Evolutionary conservation across 805 yeast genomes (phyloP).

Genomic region (Kodamaea fukazawae): DNA sequence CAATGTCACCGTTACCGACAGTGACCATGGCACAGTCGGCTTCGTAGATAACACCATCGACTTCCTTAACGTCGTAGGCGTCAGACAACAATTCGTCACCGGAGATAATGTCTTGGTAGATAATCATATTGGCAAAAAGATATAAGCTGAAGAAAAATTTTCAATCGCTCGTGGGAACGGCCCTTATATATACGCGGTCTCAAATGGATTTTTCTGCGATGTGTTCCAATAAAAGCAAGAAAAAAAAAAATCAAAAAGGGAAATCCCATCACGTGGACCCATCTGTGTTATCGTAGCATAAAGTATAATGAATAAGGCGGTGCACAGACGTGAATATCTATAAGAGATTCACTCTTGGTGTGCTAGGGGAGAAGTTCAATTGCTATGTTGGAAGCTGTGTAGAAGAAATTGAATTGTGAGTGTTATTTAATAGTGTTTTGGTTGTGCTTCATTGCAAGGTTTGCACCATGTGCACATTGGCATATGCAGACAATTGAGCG

Average conservation of each 20-base stretch:
- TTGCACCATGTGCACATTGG: no score
- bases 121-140: conserved; percentile 32
- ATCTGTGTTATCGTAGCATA: no score
- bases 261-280: background rate
- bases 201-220: conserved; percentile 4
- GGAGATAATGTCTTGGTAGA: conserved; percentile 72
- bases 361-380: no score
- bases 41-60: conserved; percentile 91
- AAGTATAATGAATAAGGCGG: no score
- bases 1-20: conserved; percentile 88
- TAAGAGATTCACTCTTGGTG: no score
- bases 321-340: no score
- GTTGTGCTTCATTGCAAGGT: no score
- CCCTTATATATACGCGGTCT: conserved; percentile 1
- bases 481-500: no score
- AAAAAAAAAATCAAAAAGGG: conserved; percentile 3
- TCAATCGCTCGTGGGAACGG: conserved; percentile 5
- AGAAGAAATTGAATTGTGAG: no score
- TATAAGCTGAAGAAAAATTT: conserved; percentile 6
- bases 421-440: no score
- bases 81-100: conserved; percentile 96
- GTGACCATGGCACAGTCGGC: conserved; percentile 93
- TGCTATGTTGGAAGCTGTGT: no score
- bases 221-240: conserved; percentile 3
- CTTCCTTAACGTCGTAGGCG: conserved; percentile 87